phyloP scores from a whole-genome alignment of 2,329 filamentous ascomycete species.

The Trichoderma sp. region DNA sequence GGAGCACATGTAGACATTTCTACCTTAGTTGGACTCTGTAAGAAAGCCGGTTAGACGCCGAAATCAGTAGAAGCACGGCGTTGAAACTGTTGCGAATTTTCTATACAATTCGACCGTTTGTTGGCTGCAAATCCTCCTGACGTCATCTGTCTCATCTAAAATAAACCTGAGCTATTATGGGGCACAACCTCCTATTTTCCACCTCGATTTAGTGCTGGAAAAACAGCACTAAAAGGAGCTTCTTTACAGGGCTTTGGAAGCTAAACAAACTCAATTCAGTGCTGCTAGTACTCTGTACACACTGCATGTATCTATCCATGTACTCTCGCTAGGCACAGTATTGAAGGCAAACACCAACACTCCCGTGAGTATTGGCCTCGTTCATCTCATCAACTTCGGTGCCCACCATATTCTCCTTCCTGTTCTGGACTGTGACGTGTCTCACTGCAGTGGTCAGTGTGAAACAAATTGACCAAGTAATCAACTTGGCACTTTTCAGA shows the following conservation, averaged over 20 bases:
- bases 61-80: neutral
- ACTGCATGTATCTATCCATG: no score
- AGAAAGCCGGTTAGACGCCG: neutral
- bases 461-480: neutral
- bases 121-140: neutral
- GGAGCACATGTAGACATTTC: neutral
- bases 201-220: neutral
- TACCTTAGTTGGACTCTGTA: neutral
- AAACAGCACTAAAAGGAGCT: neutral
- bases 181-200: neutral
- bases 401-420: neutral
- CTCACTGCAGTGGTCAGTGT: neutral
- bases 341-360: neutral
- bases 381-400: neutral
- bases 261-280: neutral
- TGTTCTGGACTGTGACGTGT: neutral
- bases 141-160: slow-evolving; percentile 3
- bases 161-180: neutral
- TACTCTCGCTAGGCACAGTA: no score
- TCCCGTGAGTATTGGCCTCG: neutral
- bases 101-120: neutral
- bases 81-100: neutral
- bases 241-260: neutral
- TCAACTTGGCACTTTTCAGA: neutral
- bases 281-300: neutral